phyloP scores from a whole-genome alignment of 805 yeast genomes.

The Vanderwaltozyma tropicalis region DNA sequence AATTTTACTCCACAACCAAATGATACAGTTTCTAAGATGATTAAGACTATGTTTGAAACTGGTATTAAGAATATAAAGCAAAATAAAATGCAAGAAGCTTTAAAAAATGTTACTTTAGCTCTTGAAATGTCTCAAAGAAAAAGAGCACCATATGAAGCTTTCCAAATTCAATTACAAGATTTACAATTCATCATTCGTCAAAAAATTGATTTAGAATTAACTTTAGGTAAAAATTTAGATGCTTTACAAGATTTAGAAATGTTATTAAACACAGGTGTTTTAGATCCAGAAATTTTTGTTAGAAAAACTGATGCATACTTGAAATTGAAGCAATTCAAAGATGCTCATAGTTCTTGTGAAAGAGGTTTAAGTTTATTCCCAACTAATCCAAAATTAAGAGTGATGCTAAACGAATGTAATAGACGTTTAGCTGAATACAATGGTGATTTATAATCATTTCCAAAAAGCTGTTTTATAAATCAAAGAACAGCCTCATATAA shows the following conservation, averaged over 20 bases:
- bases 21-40: conserved; percentile 41
- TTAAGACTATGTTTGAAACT: conserved; percentile 53
- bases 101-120: conserved; percentile 54
- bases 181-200: conserved; percentile 55
- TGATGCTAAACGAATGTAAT: conserved; percentile 17
- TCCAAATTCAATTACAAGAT: conserved; percentile 63
- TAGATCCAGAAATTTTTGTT: conserved; percentile 58
- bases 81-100: conserved; percentile 44
- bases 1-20: conserved; percentile 46
- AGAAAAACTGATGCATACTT: conserved; percentile 57
- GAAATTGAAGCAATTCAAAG: conserved; percentile 52
- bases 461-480: not conserved
- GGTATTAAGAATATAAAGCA: conserved; percentile 48
- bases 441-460: conserved; percentile 15
- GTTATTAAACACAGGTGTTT: conserved; percentile 47
- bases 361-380: conserved; percentile 61
- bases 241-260: conserved; percentile 65
- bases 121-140: conserved; percentile 52
- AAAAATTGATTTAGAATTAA: conserved; percentile 57
- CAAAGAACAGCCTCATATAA: not conserved
- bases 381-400: conserved; percentile 31
- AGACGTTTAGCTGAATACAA: conserved; percentile 23
- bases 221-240: conserved; percentile 42
- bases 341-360: conserved; percentile 57
- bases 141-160: conserved; percentile 64